Percentiles rank a stretch among this genome's conserved stretches.
Evolutionary conservation across 2,329 filamentous ascomycete species (phyloP).

Genomic region (Fusarium ramigenum): DNA sequence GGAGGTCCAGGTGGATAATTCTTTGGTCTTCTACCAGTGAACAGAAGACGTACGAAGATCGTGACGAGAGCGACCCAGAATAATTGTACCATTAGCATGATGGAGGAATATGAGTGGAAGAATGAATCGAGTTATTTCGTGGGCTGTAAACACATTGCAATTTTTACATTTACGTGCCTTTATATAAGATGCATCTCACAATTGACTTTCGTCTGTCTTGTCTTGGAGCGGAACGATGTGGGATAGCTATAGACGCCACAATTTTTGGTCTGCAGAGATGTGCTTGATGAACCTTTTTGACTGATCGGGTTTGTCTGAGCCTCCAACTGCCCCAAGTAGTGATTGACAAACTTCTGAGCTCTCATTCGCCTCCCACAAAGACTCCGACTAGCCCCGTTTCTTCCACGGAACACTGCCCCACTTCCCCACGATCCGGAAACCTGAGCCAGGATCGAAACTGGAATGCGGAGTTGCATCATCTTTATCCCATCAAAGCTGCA

Average conservation of each 20-base stretch:
- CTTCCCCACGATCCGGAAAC: not conserved
- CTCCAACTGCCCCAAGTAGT: not conserved
- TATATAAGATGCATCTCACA: not conserved
- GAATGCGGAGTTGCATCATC: not conserved
- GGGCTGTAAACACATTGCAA: accelerated
- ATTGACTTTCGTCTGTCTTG: accelerated
- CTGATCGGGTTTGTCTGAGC: not conserved
- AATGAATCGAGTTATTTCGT: no score
- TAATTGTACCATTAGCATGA: not conserved
- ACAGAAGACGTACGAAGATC: not conserved
- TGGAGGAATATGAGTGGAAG: accelerated
- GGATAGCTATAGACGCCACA: not conserved
- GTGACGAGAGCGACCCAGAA: not conserved
- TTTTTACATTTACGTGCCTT: not conserved
- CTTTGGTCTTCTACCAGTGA: not conserved
- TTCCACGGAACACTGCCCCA: not conserved
- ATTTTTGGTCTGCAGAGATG: not conserved
- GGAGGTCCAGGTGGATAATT: slow-evolving; percentile 1
- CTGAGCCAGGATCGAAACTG: not conserved
- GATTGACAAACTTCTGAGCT: not conserved
- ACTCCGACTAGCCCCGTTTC: not conserved
- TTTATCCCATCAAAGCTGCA: not conserved
- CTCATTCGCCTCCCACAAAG: slow-evolving; percentile 3
- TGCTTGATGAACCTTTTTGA: accelerated
- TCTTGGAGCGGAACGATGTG: not conserved